A percentile compares a stretch with the other conserved stretches of the same genome.
Evolutionary conservation across 2,329 filamentous ascomycete species (phyloP).

Genomic region (Venturia oleaginea): DNA sequence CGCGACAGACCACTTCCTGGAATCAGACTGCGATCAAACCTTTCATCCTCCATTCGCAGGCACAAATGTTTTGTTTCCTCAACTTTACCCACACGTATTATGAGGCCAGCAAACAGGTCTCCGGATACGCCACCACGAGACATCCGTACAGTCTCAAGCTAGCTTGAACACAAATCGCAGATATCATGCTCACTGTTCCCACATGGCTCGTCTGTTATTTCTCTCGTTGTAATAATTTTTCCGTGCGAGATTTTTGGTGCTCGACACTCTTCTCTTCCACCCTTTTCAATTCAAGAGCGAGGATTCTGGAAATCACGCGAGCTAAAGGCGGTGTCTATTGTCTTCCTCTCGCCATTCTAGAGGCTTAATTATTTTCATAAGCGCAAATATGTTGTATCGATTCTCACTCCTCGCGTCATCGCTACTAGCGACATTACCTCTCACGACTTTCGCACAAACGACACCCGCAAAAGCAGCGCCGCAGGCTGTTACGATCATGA

Average conservation of each 20-base stretch:
- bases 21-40: slow-evolving; percentile 2
- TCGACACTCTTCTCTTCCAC: no score
- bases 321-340: not conserved
- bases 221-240: not conserved
- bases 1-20: not conserved
- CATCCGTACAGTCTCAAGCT: not conserved
- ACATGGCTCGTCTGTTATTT: not conserved
- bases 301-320: not conserved
- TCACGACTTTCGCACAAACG: not conserved
- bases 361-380: not conserved
- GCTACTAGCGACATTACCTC: not conserved
- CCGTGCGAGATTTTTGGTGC: not conserved
- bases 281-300: not conserved
- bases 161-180: not conserved
- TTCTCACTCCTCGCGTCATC: slow-evolving; percentile 3
- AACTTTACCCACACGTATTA: not conserved
- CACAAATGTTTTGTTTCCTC: not conserved
- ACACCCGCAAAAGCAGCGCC: not conserved
- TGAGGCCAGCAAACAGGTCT: not conserved
- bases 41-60: not conserved
- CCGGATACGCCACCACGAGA: slow-evolving; percentile 1
- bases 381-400: not conserved
- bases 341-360: not conserved
- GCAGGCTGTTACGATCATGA: not conserved
- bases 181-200: not conserved